Base-by-base conservation (phyloP, 1,284 basidiomycete genomes). In the Ustilago shanxiensis region DNA sequence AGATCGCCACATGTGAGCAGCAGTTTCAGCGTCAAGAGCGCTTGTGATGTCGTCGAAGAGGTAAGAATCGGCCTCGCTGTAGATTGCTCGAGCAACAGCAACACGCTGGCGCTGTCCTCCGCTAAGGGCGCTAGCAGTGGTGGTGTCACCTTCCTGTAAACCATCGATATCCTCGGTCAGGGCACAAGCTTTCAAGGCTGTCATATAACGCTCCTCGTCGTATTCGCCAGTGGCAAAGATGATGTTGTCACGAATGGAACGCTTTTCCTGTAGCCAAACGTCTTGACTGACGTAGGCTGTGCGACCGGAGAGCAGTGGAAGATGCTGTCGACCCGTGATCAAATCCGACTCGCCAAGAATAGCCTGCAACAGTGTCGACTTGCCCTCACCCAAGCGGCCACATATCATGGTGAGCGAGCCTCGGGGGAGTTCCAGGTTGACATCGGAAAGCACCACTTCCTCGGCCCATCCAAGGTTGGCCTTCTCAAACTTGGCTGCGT, bases 1-100 rank as follows among this genome's bases (percentile, higher is more conserved):
- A 20, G 64, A 52, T 14, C 63, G 54, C 79, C 79, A 82, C 60
- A 85, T 62, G 55, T 89, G 88, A 41, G 92, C 90, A 66, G 89
- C 91, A 28, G 81, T 83, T 61, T 79, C 70, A 4, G 91, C 90
- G 81, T 94, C 93, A 2, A 94, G 91, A 2, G 83, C 82, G 16
- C 83, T 78, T 14, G 84, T 79, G 35, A 86, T 80, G 60, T 86
- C 84, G 61, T 84, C 85, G 3, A 86, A 68, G 1, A 86, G 45
- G n/a, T 79, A 74, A 1, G 77, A 66, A 5, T 73, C 57, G 9
- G 83, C 80, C 22, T 74, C 77, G 35, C 79, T 79, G 66, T 85
- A 86, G 22, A 85, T 49, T 8, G 84, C 79, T 8, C 84, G 71
- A 35, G 85, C 84, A 13, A 86, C 77, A 11, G 76, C 73, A 4